These are phyloP conservation scores for Chytridium lagenaria DNA, from an alignment of 371 early-diverging fungal genomes.

Conservation along the genomic window DNA sequence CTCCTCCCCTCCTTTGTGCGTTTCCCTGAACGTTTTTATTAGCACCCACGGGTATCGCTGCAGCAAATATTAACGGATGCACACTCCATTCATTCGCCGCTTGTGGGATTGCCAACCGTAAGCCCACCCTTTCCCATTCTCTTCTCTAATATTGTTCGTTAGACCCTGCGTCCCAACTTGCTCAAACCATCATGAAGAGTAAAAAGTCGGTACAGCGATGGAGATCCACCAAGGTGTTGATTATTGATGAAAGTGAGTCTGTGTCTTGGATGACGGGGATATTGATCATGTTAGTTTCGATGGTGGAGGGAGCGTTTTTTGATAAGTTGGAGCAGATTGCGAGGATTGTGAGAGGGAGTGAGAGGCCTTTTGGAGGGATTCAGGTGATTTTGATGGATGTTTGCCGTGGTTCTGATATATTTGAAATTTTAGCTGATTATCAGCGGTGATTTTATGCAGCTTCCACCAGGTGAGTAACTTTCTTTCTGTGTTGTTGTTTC, in stretches of 20 bases:
- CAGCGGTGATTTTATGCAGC: slow-evolving; percentile 91
- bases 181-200: background rate
- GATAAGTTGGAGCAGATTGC: slow-evolving; percentile 83
- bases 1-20: background rate
- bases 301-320: slow-evolving; percentile 83
- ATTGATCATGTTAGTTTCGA: slow-evolving; percentile 68
- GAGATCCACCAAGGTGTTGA: slow-evolving; percentile 69
- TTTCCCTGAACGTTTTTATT: background rate
- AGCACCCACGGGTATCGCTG: slow-evolving; percentile 90
- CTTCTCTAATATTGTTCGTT: slow-evolving; percentile 54
- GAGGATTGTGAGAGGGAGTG: slow-evolving; percentile 54
- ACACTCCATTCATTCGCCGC: slow-evolving; percentile 86
- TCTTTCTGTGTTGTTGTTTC: too few relatives aligned
- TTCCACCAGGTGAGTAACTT: slow-evolving; percentile 84
- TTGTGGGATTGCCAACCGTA: slow-evolving; percentile 65
- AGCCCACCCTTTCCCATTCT: slow-evolving; percentile 39
- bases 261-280: background rate
- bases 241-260: slow-evolving; percentile 86
- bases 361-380: slow-evolving; percentile 85
- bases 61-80: slow-evolving; percentile 78
- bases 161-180: background rate
- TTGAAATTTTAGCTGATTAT: slow-evolving; percentile 35
- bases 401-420: background rate
- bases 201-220: slow-evolving; percentile 57
- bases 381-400: too few relatives aligned